Evolutionary conservation across 1,284 basidiomycete species (phyloP), one percentile per base, ranked within the genome.

Genomic region (Pulchroboletus neoregius): DNA sequence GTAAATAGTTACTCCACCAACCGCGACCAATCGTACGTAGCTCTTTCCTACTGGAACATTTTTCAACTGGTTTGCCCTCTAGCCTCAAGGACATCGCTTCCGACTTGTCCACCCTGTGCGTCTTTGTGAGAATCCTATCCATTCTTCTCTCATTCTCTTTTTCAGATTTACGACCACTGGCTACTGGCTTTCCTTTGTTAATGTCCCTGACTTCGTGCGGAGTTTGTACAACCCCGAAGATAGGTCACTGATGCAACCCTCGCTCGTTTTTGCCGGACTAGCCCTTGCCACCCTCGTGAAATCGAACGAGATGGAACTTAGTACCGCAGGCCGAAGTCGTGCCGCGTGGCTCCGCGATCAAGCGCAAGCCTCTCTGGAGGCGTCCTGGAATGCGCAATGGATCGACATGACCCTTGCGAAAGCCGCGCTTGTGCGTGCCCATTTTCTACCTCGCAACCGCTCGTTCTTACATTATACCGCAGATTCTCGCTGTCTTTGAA

Each of bases 401-500:
- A 61, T 82, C 34, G 85, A 88, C 56, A 69, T 77, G 20, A 72
- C 73, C 13, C 71, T 87, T 6, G 86, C 83, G 1, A 82, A 85
- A 58, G 86, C 86, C 11, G 85, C 85, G n/a, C 68, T 87, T 54
- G 86, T 88, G 54, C 57, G 79, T 69, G 9, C 27, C n/a, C 15
- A 13, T 49, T 39, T 31, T 35, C 35, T 40, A 6, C 35, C 15
- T 27, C 24, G n/a, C 30, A 18, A 6, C 26, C 23, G 18, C 23
- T 31, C 22, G 12, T 48, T 34, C 38, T 52, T 43, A 56, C 40
- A 27, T 40, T 2, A 6, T 22, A 4, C 39, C 31, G 27, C 39
- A 89, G 86, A 76, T 88, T 38, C 70, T 89, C 9, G 80, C 84
- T 3, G 67, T 88, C 2, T 90, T 85, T 60, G 87, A 90, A 62